A percentile compares a stretch with the other conserved stretches of the same genome.
Evolutionary conservation across 2,329 filamentous ascomycete genomes (phyloP).

Genomic region (Septoria linicola): DNA sequence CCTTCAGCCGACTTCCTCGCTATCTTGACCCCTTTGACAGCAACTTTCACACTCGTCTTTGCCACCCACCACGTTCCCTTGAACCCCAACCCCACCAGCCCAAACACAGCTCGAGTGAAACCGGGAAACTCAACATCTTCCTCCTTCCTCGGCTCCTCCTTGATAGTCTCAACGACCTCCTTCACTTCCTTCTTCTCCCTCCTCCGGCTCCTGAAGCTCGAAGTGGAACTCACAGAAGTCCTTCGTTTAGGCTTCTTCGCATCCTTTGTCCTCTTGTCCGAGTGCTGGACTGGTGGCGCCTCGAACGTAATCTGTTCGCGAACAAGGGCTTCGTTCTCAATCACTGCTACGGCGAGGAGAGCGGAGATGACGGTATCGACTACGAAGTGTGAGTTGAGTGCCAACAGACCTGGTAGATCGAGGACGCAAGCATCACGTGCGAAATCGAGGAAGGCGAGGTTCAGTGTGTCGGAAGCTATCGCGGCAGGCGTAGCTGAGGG

Average conservation of each 20-base stretch:
- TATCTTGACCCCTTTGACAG: constrained; percentile 41
- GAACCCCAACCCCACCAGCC: constrained; percentile 43
- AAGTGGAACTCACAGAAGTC: constrained; percentile 18
- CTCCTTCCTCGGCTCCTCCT: constrained; percentile 16
- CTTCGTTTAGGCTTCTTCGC: constrained; percentile 12
- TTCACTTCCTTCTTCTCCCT: constrained; percentile 20
- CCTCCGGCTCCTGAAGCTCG: constrained; percentile 9
- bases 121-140: constrained; percentile 40
- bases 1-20: constrained; percentile 32
- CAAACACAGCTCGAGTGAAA: constrained; percentile 42
- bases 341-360: constrained; percentile 47
- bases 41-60: constrained; percentile 43
- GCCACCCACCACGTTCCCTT: constrained; percentile 46
- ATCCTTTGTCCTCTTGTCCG: neutral
- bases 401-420: constrained; percentile 46
- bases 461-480: constrained; percentile 40
- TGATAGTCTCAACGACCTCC: neutral
- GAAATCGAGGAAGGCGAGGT: constrained; percentile 49
- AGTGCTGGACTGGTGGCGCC: constrained; percentile 31
- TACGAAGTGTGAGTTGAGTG: constrained; percentile 47
- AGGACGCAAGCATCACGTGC: constrained; percentile 43
- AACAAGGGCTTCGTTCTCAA: constrained; percentile 42
- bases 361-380: constrained; percentile 47
- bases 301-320: constrained; percentile 34
- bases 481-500: constrained; percentile 43